Evolutionary conservation across 2,329 filamentous ascomycete species (phyloP), one percentile per base, ranked within the genome.

Genomic region (Aspergillus ochraceoroseus): DNA sequence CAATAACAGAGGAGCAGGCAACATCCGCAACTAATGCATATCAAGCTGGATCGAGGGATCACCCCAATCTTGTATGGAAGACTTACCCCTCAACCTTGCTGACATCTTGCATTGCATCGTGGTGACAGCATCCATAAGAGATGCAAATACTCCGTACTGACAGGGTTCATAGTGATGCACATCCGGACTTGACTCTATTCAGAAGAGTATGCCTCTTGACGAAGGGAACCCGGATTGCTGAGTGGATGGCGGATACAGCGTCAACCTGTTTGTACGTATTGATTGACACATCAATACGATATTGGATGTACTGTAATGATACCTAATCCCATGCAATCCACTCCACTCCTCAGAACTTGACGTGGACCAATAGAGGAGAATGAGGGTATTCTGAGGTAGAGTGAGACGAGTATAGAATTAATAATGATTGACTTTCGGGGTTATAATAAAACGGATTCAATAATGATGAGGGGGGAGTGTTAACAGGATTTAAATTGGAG

Each of bases 341-440:
- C 42, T 14, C 38, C 33, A 33, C 42, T 14, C 38, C 33, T 32
- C 37, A 46, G 37, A 13, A 25, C 26, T 38, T 38, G 23, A 55
- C 53, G 53, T 55, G 53, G 53, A 46, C 53, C 49, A 53, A 53
- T 54, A n/a, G 41, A 34, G 15, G n/a, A 19, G 12, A 33, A 18
- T 26, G 14, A 8, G 23, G 13, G 12, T 32, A 19, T 13, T 31
- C 8, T 18, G 8, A 32, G 17, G 36, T 29, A 15, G 37, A 19
- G 20, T 26, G 38, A 48, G 44, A 38, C 32, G n/a, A 14, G 5
- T 18, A 18, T 6, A 33, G 8, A 22, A 33, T 22, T 33, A 33
- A 33, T 33, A 33, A 33, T 33, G 18, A n/a, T 22, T 22, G 17
- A 22, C 3, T 22, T 9, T 18, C n/a, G n/a, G n/a, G n/a, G n/a